Evolutionary conservation across 306 rosid genomes (phyloP).

Genomic region (Cucurbita argyrosperma): DNA sequence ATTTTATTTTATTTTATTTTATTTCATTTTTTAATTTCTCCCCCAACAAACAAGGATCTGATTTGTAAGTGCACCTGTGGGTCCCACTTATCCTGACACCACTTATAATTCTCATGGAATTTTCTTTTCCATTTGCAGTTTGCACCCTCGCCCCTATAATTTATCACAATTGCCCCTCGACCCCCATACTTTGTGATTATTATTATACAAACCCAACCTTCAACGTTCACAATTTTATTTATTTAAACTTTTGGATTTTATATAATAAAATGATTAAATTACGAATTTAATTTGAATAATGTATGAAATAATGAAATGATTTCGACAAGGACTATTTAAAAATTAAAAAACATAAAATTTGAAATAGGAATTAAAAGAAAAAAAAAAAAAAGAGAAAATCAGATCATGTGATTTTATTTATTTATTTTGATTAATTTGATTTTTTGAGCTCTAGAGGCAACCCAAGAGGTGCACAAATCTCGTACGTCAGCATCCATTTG

Average conservation of each 20-base stretch:
- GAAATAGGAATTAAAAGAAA: neutral
- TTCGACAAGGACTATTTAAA: neutral
- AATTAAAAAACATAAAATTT: neutral
- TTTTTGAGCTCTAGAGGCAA: constrained; percentile 10
- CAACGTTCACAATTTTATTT: too few species aligned
- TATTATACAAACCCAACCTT: neutral
- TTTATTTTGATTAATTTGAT: too few species aligned
- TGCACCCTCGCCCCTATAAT: neutral
- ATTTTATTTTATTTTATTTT: too few species aligned
- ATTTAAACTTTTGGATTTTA: too few species aligned
- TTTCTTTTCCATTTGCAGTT: neutral
- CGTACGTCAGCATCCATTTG: constrained; percentile 47
- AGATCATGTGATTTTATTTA: neutral
- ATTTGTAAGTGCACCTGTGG: neutral
- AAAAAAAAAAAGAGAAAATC: neutral
- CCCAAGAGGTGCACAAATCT: constrained; percentile 26
- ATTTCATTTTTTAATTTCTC: too few species aligned
- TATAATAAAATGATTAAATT: too few species aligned
- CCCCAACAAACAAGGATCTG: constrained; percentile 7
- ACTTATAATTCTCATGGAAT: neutral
- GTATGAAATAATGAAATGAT: too few species aligned
- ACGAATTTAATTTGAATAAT: too few species aligned
- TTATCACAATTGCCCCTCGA: neutral
- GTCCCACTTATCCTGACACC: constrained; percentile 2
- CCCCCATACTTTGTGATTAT: neutral